phyloP scores from a whole-genome alignment of 805 yeast species.

The Saccharomycopsis javanensis region DNA sequence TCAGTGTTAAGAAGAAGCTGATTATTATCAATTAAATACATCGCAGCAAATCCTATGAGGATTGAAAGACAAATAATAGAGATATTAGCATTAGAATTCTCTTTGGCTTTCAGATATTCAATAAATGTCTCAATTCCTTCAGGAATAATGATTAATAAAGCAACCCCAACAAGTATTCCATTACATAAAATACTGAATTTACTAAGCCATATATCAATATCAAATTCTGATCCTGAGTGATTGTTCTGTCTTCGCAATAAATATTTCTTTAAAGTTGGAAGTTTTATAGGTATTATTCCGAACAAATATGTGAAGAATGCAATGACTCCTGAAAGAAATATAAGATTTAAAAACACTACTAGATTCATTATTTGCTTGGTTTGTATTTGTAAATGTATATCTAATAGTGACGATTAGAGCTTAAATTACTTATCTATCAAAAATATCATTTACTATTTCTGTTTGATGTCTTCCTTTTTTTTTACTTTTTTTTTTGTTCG shows the following conservation, averaged over 20 bases:
- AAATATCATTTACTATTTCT: no score
- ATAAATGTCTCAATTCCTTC: conserved; percentile 48
- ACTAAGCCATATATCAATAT: conserved; percentile 25
- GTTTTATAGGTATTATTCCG: neutral
- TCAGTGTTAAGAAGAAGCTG: conserved; percentile 16
- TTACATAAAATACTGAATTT: conserved; percentile 42
- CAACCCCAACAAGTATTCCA: conserved; percentile 54
- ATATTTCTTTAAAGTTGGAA: neutral
- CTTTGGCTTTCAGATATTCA: conserved; percentile 5
- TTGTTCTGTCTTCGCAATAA: neutral
- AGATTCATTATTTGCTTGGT: neutral
- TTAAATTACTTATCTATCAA: no score
- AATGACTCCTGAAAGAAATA: neutral
- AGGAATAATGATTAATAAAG: conserved; percentile 51
- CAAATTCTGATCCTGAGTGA: neutral
- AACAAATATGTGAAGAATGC: conserved; percentile 2
- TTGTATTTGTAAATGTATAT: neutral
- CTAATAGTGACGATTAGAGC: no score
- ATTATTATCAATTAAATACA: conserved; percentile 42
- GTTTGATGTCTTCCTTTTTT: no score
- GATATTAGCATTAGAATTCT: neutral
- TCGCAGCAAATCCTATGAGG: conserved; percentile 42
- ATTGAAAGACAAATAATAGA: conserved; percentile 38
- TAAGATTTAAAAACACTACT: neutral
- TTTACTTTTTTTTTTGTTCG: no score